These are phyloP conservation scores for Aspergillus tamarii DNA, from an alignment of 2,329 filamentous ascomycete genomes.

Conservation along the genomic window DNA sequence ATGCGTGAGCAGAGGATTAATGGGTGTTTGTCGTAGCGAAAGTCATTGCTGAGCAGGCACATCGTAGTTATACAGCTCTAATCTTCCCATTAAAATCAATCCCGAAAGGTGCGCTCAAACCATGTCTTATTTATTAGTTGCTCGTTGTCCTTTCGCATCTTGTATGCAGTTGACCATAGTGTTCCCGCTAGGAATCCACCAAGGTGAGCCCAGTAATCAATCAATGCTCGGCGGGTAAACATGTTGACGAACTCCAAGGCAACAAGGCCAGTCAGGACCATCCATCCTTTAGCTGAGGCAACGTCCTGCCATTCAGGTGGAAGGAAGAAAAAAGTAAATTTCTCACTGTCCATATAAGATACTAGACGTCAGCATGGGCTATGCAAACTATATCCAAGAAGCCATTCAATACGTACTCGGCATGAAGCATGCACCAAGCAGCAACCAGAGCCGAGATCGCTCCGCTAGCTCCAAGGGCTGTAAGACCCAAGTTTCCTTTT, in stretches of 20 bases:
- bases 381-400: not conserved
- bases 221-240: constrained; percentile 31
- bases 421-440: constrained; percentile 53
- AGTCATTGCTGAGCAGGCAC: not conserved
- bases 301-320: constrained; percentile 43
- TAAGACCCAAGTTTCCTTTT: constrained; percentile 46
- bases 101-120: constrained; percentile 16
- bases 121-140: constrained; percentile 20
- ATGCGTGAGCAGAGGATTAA: not conserved
- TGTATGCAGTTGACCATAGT: constrained; percentile 20
- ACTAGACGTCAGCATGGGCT: constrained; percentile 1
- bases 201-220: constrained; percentile 47
- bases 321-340: constrained; percentile 46
- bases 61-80: not conserved
- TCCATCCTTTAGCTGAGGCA: constrained; percentile 46
- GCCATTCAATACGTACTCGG: constrained; percentile 38
- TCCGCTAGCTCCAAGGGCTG: constrained; percentile 56
- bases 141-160: constrained; percentile 17
- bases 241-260: constrained; percentile 41
- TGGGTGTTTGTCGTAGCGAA: not conserved
- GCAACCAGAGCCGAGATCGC: constrained; percentile 54
- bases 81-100: not conserved
- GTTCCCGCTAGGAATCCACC: constrained; percentile 45
- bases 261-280: constrained; percentile 41
- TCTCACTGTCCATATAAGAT: constrained; percentile 33